Conservation (phyloP, 164 flowering plant species). For the Chimonanthus salicifolius region DNA sequence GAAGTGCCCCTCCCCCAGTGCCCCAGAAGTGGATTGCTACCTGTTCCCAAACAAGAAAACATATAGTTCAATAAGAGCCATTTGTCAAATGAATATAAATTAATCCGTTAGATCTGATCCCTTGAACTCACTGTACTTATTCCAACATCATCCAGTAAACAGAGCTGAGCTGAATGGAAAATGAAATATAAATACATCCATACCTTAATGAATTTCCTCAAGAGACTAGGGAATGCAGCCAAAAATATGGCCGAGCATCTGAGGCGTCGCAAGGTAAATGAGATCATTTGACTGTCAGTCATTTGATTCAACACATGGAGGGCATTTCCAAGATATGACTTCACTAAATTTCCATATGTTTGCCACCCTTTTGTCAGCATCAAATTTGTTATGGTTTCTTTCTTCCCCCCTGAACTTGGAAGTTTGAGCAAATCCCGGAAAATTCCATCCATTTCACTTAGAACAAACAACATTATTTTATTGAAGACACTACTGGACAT, state of each 20-base stretch:
- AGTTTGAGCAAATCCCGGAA: constrained; percentile 63
- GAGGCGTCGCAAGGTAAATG: constrained; percentile 73
- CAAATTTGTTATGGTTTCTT: constrained; percentile 51
- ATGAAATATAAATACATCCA: constrained; percentile 5
- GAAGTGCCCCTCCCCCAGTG: constrained; percentile 85
- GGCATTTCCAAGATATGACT: constrained; percentile 91
- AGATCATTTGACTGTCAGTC: constrained; percentile 88
- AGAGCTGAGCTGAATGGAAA: not conserved
- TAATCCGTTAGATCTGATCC: not conserved
- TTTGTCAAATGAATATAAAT: not conserved
- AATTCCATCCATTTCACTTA: constrained; percentile 81
- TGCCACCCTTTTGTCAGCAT: constrained; percentile 70
- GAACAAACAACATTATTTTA: constrained; percentile 71
- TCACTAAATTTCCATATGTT: constrained; percentile 57
- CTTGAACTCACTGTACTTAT: not conserved
- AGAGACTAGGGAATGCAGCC: constrained; percentile 74
- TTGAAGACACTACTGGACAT: constrained; percentile 87
- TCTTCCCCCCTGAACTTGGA: constrained; percentile 74
- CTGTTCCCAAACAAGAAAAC: constrained; percentile 34
- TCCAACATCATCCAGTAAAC: not conserved
- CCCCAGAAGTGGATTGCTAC: constrained; percentile 93
- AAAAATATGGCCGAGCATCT: constrained; percentile 67
- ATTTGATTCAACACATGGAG: constrained; percentile 87
- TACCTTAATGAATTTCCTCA: constrained; percentile 91
- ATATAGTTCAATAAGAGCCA: constrained; percentile 2